Evolutionary conservation across 805 yeast species (phyloP), one percentile per base, ranked within the genome.

Genomic region (Kodamaea fukazawae): DNA sequence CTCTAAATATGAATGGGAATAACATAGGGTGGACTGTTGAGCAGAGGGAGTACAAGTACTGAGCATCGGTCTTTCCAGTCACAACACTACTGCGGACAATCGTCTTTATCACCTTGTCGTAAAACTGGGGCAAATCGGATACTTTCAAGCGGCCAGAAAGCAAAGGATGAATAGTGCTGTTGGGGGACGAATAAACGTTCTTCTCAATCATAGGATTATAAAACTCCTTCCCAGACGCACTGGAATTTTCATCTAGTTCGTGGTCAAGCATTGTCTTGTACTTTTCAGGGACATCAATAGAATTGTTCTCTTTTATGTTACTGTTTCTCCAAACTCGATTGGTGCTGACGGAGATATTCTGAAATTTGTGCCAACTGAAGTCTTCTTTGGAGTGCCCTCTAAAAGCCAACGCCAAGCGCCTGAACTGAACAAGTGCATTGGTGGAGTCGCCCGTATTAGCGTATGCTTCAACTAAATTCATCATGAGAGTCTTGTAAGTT

Each of bases 71-170:
- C 43, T 12, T 40, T 28, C 35, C 28, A 3, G 36, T 34, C 1
- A 28, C 13, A 18, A 41, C 12, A 4, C 44, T 23, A 6, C 28
- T 26, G 17, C 28, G 3, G 20, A 58, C 48, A 15, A 39, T 17
- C 4, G 51, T 38, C 3, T 41, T 33, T 9, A 45, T 34, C 8
- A 67, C 47, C 29, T 64, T 42, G 2, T 20, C 30, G 10, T 46
- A 38, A 44, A 67, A 68, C 5, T 42, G 28, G 0, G 73, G 73
- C 15, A 68, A 47, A 43, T 68, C 73, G 7, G 44, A 48, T 2
- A 53, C 43, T 4, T 39, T 36, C 6, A 68, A 27, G 1, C 46
- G 41, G 1, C 70, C 71, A 18, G 53, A 53, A 7, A 68, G 41
- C 5, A 61, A 41, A 2, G 71, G 64, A 28, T 48, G 45, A 17